phyloP scores from a whole-genome alignment of 2,329 filamentous ascomycete species.

The Moelleriella libera region DNA sequence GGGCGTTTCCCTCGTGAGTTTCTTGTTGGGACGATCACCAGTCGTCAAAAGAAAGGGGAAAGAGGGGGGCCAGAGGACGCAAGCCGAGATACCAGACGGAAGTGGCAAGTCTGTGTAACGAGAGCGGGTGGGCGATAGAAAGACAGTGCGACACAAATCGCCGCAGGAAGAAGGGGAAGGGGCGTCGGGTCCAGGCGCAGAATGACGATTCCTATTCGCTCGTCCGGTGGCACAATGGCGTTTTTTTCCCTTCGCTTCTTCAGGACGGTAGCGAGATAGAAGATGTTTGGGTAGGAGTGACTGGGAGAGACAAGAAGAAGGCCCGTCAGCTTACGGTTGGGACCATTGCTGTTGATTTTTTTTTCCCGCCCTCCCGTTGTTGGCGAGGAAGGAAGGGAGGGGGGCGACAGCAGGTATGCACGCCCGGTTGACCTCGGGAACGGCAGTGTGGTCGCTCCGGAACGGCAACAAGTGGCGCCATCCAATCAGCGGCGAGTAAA shows the following conservation, averaged over 20 bases:
- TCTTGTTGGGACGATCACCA: neutral
- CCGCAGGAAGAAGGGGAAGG: neutral
- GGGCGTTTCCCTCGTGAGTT: neutral
- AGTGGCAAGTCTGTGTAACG: neutral
- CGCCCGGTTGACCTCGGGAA: neutral
- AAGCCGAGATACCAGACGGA: neutral
- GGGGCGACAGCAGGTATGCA: neutral
- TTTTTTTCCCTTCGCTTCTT: too few relatives aligned
- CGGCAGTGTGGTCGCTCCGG: neutral
- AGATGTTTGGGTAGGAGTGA: neutral
- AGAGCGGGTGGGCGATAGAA: neutral
- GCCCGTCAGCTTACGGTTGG: neutral
- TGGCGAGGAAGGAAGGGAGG: neutral
- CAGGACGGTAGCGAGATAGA: too few relatives aligned
- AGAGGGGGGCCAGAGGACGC: neutral
- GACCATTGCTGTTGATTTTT: neutral
- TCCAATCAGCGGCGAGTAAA: constrained; percentile 14
- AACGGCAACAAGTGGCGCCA: neutral
- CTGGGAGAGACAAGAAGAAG: neutral
- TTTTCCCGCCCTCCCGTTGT: neutral
- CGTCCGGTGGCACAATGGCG: too few relatives aligned
- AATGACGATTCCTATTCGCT: too few relatives aligned
- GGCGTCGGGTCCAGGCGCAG: too few relatives aligned
- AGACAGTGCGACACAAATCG: constrained; percentile 1
- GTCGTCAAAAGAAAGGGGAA: neutral